These are phyloP conservation scores for Cinchona pubescens DNA, from an alignment of 257 asterid species.

Conservation along the genomic window DNA sequence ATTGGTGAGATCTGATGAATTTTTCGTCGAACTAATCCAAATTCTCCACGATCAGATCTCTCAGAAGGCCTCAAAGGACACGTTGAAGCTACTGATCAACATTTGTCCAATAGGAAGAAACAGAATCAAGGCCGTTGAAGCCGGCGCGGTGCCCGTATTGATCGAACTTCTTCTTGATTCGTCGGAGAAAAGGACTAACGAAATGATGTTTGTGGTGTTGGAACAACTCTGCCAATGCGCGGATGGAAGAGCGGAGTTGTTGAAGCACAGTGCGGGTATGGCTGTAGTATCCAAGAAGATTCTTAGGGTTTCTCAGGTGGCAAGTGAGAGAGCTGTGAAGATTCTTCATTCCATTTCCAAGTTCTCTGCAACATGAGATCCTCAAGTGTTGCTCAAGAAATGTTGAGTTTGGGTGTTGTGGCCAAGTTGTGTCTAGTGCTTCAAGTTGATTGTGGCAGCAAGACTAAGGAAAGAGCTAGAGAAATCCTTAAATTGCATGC, in stretches of 20 bases:
- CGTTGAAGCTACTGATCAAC: slow-evolving; percentile 39
- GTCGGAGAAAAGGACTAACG: slow-evolving; percentile 39
- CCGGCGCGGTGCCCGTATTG: slow-evolving; percentile 35
- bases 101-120: slow-evolving; percentile 58
- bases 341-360: slow-evolving; percentile 53
- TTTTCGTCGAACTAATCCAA: slow-evolving; percentile 46
- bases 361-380: slow-evolving; percentile 58
- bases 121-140: slow-evolving; percentile 55
- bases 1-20: slow-evolving; percentile 23
- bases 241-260: slow-evolving; percentile 71
- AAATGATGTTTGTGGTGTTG: slow-evolving; percentile 43
- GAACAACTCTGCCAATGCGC: slow-evolving; percentile 77
- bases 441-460: slow-evolving; percentile 59
- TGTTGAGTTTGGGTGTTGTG: slow-evolving; percentile 72
- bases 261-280: slow-evolving; percentile 70
- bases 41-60: slow-evolving; percentile 48
- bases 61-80: slow-evolving; percentile 38
- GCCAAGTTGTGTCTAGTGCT: slow-evolving; percentile 61
- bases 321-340: slow-evolving; percentile 64
- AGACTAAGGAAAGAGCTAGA: slow-evolving; percentile 61
- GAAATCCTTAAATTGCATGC: slow-evolving; percentile 61
- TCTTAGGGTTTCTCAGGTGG: slow-evolving; percentile 68
- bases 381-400: slow-evolving; percentile 47
- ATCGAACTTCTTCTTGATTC: slow-evolving; percentile 55
- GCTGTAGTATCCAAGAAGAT: slow-evolving; percentile 80